Base-by-base conservation (phyloP, 2,329 filamentous ascomycete genomes). In the Aspergillus sp. region DNA sequence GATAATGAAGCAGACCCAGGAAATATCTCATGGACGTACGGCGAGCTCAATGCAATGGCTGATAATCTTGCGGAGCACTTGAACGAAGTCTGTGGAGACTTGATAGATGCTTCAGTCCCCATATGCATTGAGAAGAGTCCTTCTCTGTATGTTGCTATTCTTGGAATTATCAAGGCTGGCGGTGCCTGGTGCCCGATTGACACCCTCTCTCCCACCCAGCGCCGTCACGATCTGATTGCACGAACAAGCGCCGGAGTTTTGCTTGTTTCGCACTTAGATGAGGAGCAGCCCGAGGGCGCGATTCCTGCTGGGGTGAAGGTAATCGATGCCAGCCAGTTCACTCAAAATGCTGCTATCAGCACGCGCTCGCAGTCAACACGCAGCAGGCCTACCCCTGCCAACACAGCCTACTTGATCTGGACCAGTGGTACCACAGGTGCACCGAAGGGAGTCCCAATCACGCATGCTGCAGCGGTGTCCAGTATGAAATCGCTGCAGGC, bases 91-190 rank as follows among this genome's bases (percentile, higher is more conserved):
- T 65, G 69, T 41, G 74, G 68, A 2, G 41, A 58, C 3, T 44
- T 71, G 5, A 57, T 50, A 32, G 63, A 68, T 41, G 59, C 57
- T 2, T 63, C 72, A 8, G 68, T 75, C 5, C 73, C 71, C 8
- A 71, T 78, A 13, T 76, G 74, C 36, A 76, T 78, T 62, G 68
- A 75, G 20, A 72, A 73, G 53, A 72, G 71, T 45, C 67, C 73
- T 3, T 69, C 72, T 9, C 36, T 70, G 15, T 77, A 76, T 55
- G 67, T 78, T 17, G 68, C 76, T n/a, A 74, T 78, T 22, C 62
- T 79, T 6, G 76, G 70, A 26, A 70, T 75, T 22, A 61, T 80
- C 48, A 79, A 79, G 57, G 71, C 76, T 26, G 77, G 78, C 1
- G 72, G 65, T 18, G 76, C 74, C 1, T 78, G 73, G 69, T 77